Evolutionary conservation across 805 yeast genomes (phyloP).

Genomic region (Kluyveromyces nonfermentans): DNA sequence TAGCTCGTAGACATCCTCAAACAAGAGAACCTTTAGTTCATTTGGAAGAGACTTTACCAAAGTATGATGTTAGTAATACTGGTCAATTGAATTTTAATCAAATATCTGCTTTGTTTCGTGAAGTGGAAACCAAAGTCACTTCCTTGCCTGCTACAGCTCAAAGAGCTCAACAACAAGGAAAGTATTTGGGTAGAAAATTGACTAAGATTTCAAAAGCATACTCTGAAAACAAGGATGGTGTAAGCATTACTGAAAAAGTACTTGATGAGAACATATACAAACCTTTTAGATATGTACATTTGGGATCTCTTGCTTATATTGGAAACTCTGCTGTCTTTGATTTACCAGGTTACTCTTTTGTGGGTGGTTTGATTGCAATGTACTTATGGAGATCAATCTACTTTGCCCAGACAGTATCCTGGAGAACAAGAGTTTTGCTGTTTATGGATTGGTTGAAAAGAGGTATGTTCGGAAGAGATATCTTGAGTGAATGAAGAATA

Average conservation of each 20-base stretch:
- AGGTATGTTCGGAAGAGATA: slow-evolving; percentile 46
- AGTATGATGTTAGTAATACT: slow-evolving; percentile 38
- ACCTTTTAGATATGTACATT: slow-evolving; percentile 54
- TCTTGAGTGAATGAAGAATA: slow-evolving; percentile 23
- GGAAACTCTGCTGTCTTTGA: slow-evolving; percentile 68
- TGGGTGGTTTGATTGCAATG: slow-evolving; percentile 63
- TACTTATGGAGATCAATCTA: slow-evolving; percentile 65
- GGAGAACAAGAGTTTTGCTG: slow-evolving; percentile 52
- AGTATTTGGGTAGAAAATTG: slow-evolving; percentile 52
- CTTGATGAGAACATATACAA: slow-evolving; percentile 39
- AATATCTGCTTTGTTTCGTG: slow-evolving; percentile 39
- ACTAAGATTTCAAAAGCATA: slow-evolving; percentile 41
- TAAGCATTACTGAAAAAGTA: slow-evolving; percentile 18
- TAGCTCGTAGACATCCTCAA: slow-evolving; percentile 46
- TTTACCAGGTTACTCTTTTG: slow-evolving; percentile 48
- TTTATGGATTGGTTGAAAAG: slow-evolving; percentile 64
- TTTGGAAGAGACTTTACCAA: slow-evolving; percentile 42
- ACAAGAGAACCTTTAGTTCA: slow-evolving; percentile 46
- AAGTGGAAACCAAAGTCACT: slow-evolving; percentile 53
- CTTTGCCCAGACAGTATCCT: slow-evolving; percentile 57
- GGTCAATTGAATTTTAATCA: slow-evolving; percentile 48
- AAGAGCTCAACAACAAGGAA: slow-evolving; percentile 64
- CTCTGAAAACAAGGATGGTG: slow-evolving; percentile 42
- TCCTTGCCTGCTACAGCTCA: slow-evolving; percentile 70
- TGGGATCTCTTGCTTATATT: slow-evolving; percentile 60